Evolutionary conservation across 2,329 filamentous ascomycete genomes (phyloP), one percentile per base, ranked within the genome.

Genomic region (Rutstroemia sp.): DNA sequence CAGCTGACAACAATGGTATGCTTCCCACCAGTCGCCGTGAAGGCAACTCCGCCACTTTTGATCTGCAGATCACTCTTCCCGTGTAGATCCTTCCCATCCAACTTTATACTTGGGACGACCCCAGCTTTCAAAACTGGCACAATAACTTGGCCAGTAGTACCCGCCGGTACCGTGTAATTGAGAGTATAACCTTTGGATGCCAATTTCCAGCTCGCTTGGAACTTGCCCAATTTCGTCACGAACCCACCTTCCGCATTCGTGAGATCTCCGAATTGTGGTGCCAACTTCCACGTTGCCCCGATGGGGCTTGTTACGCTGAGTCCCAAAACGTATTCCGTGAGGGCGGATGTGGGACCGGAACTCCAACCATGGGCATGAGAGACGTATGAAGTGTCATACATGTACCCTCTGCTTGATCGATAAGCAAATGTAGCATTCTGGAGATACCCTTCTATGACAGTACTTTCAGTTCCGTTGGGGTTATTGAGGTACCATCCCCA

Each of bases 401-500:
- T 68, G 57, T 84, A 84, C 0, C 80, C 80, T 10, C 75, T 68
- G 48, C 75, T 70, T 34, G 71, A 73, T 2, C 80, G 73, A 63
- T 86, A 86, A 1, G 75, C 77, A 60, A 81, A 86, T 0, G 73
- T 76, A 1, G 79, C 80, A 58, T 84, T 74, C 0, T 66, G 66
- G 1, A 81, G 71, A 59, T 81, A 83, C 0, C 81, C 82, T 65
- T 85, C 82, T 27, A 83, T 74, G 6, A 82, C 75, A 1, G 82
- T 84, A 39, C 75, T 78, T 58, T 77, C 71, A 0, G 80, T 83
- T 6, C 80, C 80, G 61, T 81, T 78, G 0, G 75, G 73, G 54
- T 83, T 76, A 58, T 76, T 72, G 14, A 82, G 68, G 63, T 84
- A 83, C 79, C 80, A 83, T 4, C 82, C 82, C 81, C 82, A 85